Evolutionary conservation across 257 asterid species (phyloP).

Genomic region (Solanum acaule): DNA sequence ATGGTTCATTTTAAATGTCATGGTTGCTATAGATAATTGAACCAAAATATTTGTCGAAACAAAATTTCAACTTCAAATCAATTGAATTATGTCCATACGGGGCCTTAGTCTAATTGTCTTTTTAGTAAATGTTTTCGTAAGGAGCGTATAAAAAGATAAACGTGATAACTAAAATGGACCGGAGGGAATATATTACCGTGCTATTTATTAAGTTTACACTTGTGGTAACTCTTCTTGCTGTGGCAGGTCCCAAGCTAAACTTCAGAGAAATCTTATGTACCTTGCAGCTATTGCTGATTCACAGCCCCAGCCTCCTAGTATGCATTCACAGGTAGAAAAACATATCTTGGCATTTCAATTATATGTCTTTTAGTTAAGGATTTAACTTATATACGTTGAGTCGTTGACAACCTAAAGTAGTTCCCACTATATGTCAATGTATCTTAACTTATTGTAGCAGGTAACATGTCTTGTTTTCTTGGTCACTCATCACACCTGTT

Average conservation of each 20-base stretch:
- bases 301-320: constrained; percentile 77
- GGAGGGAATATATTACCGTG: background rate
- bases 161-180: background rate
- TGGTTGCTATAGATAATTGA: background rate
- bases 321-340: constrained; percentile 73
- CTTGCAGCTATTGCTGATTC: constrained; percentile 98
- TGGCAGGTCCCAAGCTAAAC: constrained; percentile 73
- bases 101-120: background rate
- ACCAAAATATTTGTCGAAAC: background rate
- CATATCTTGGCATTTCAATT: background rate
- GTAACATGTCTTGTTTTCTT: background rate
- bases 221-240: background rate
- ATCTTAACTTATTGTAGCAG: background rate
- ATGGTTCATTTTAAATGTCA: background rate
- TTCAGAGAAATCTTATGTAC: constrained; percentile 90
- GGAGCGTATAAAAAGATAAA: background rate
- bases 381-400: background rate
- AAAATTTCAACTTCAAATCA: background rate
- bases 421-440: background rate
- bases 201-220: background rate
- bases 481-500: background rate
- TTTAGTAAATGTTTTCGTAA: background rate
- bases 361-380: background rate
- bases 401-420: background rate
- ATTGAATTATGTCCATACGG: background rate